phyloP scores from a whole-genome alignment of 306 rosid species.

The Dryas octopetala region DNA sequence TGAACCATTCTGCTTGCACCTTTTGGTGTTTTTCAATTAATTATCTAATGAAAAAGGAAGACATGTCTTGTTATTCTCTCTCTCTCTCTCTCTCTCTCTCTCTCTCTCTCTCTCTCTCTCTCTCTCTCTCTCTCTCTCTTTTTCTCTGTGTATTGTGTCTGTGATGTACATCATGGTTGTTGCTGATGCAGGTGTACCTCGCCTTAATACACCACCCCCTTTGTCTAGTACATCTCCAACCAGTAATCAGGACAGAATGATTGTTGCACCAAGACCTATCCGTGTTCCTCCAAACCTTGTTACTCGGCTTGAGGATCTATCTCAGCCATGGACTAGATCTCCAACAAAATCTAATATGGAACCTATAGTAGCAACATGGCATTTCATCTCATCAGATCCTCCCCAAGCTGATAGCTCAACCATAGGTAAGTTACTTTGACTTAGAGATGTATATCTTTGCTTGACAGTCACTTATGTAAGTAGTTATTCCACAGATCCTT shows the following conservation, averaged over 20 bases:
- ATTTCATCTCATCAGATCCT: slow-evolving; percentile 62
- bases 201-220: slow-evolving; percentile 96
- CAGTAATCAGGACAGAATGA: slow-evolving; percentile 59
- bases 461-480: slow-evolving; percentile 7
- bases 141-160: neutral
- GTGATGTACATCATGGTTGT: slow-evolving; percentile 12
- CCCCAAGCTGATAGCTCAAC: slow-evolving; percentile 49
- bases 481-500: slow-evolving; percentile 78
- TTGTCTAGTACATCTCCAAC: slow-evolving; percentile 53
- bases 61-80: neutral
- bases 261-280: slow-evolving; percentile 89
- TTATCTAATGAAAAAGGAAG: slow-evolving; percentile 19
- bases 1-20: slow-evolving; percentile 14
- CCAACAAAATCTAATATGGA: slow-evolving; percentile 88
- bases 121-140: neutral
- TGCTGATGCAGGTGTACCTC: slow-evolving; percentile 88
- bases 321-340: slow-evolving; percentile 99
- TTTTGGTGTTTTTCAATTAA: slow-evolving; percentile 19
- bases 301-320: slow-evolving; percentile 77
- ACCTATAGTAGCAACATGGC: slow-evolving; percentile 88
- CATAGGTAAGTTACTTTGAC: slow-evolving; percentile 63
- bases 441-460: slow-evolving; percentile 27
- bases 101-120: too few species aligned
- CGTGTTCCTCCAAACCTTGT: slow-evolving; percentile 70
- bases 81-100: too few species aligned